These are phyloP conservation scores for Solanum chiquidenum DNA, from an alignment of 257 asterid genomes.

Conservation along the genomic window DNA sequence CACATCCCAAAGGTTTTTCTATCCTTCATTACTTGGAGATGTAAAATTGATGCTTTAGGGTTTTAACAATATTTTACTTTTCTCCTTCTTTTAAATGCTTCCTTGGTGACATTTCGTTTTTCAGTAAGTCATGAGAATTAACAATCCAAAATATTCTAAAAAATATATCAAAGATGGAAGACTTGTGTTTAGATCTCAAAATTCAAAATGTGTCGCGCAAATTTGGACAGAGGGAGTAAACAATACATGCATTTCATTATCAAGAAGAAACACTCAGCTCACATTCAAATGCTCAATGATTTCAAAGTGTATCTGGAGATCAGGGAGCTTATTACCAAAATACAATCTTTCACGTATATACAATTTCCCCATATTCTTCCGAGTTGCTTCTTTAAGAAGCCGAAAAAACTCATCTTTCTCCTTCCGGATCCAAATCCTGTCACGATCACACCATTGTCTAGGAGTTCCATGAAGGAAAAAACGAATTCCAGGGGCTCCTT, in stretches of 20 bases:
- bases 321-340: conserved; percentile 54
- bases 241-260: not conserved
- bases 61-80: not conserved
- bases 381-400: conserved; percentile 56
- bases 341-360: conserved; percentile 64
- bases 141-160: too few relatives aligned
- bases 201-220: too few relatives aligned
- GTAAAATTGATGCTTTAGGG: not conserved
- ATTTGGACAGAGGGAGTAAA: too few relatives aligned
- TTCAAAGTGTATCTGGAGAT: conserved; percentile 85
- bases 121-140: too few relatives aligned
- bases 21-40: conserved; percentile 11
- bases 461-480: conserved; percentile 90
- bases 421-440: conserved; percentile 60
- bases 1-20: conserved; percentile 26
- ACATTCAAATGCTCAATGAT: conserved; percentile 69
- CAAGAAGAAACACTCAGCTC: conserved; percentile 18
- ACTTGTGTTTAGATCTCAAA: too few relatives aligned
- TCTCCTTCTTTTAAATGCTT: too few relatives aligned
- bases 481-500: conserved; percentile 42
- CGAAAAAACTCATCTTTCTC: conserved; percentile 61
- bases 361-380: conserved; percentile 43
- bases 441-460: conserved; percentile 75
- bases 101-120: too few relatives aligned
- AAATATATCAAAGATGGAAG: not conserved